Evolutionary conservation across 306 rosid species (phyloP).

Genomic region (Pachyrhizus erosus): DNA sequence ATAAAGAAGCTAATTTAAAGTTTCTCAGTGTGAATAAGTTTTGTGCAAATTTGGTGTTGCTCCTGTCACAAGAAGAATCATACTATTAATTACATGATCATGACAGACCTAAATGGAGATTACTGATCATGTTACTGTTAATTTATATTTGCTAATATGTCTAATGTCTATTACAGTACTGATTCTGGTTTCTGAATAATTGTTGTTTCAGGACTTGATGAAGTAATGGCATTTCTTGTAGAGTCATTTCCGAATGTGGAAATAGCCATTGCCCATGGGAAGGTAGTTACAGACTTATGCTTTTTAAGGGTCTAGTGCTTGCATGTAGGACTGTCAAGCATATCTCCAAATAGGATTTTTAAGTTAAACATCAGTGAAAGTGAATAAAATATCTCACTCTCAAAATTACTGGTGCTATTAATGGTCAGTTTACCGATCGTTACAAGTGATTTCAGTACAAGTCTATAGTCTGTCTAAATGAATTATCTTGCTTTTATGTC

Average conservation of each 20-base stretch:
- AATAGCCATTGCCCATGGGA: constrained; percentile 95
- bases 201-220: constrained; percentile 79
- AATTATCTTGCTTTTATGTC: constrained; percentile 1
- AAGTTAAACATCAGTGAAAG: neutral
- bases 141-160: constrained; percentile 27
- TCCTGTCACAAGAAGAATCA: constrained; percentile 17
- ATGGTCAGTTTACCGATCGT: neutral
- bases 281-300: constrained; percentile 61
- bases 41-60: constrained; percentile 17
- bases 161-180: constrained; percentile 27
- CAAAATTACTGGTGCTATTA: neutral
- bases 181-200: constrained; percentile 39
- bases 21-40: neutral
- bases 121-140: neutral
- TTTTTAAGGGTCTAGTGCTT: neutral
- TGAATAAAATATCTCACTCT: neutral
- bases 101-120: constrained; percentile 13
- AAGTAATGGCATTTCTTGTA: constrained; percentile 84
- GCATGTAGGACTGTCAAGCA: constrained; percentile 32
- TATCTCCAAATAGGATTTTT: constrained; percentile 1
- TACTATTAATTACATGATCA: constrained; percentile 15
- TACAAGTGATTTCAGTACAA: neutral
- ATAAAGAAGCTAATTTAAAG: constrained; percentile 18
- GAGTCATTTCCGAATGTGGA: constrained; percentile 75
- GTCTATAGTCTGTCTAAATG: neutral